phyloP scores from a whole-genome alignment of 257 asterid species.

The Misopates orontium region DNA sequence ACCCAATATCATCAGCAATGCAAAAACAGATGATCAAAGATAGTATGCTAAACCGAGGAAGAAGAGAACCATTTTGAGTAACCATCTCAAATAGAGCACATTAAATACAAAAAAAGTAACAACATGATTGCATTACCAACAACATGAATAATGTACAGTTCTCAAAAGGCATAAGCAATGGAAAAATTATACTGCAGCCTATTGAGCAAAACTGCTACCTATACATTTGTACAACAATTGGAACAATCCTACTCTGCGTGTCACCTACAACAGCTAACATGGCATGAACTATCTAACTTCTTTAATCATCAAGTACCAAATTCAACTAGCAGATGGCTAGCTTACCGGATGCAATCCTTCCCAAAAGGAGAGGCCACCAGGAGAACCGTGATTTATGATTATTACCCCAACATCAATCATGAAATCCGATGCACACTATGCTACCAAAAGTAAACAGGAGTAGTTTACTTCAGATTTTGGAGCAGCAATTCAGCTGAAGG shows the following conservation, averaged over 20 bases:
- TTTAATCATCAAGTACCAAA: slow-evolving; percentile 24
- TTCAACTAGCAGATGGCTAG: slow-evolving; percentile 29
- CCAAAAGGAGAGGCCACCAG: not conserved
- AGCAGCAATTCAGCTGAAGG: slow-evolving; percentile 64
- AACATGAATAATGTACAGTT: slow-evolving; percentile 40
- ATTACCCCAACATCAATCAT: not conserved
- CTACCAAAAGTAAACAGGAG: slow-evolving; percentile 2
- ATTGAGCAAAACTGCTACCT: slow-evolving; percentile 38
- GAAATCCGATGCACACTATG: slow-evolving; percentile 17
- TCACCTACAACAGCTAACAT: slow-evolving; percentile 29
- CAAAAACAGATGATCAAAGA: too few relatives aligned
- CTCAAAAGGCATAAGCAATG: slow-evolving; percentile 42
- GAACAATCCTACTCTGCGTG: slow-evolving; percentile 41
- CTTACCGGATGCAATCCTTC: slow-evolving; percentile 18
- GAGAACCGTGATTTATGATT: slow-evolving; percentile 13
- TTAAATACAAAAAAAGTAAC: not conserved
- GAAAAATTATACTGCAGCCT: slow-evolving; percentile 42
- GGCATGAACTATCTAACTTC: slow-evolving; percentile 11
- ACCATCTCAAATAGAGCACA: not conserved
- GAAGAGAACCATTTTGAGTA: not conserved
- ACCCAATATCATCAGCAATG: too few relatives aligned
- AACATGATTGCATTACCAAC: slow-evolving; percentile 37
- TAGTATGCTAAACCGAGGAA: too few relatives aligned
- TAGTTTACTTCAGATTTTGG: slow-evolving; percentile 47
- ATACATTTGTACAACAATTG: slow-evolving; percentile 39